Conservation (phyloP, 2,329 filamentous ascomycete genomes). For the Xylariaceae sp. region DNA sequence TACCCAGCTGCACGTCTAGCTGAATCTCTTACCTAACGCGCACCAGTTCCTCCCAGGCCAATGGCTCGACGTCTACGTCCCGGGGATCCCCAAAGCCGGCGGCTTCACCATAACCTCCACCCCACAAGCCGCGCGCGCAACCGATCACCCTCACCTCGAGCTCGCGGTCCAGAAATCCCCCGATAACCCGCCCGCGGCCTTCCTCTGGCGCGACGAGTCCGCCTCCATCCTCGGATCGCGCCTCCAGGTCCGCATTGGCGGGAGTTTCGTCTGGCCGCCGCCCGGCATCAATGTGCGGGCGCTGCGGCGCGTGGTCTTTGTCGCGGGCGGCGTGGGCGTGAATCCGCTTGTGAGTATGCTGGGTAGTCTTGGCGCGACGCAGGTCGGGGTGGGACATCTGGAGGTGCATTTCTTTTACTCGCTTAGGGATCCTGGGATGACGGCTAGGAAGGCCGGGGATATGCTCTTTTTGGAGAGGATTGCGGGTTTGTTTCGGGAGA, state of each 20-base stretch:
- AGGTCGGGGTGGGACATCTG: constrained; percentile 6
- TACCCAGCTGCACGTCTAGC: too few species aligned
- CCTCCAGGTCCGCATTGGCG: constrained; percentile 67
- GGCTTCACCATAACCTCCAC: constrained; percentile 85
- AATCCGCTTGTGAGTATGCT: constrained; percentile 77
- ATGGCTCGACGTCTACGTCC: constrained; percentile 81
- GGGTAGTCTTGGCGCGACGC: constrained; percentile 43
- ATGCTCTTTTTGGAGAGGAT: constrained; percentile 51
- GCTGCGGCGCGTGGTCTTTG: constrained; percentile 60
- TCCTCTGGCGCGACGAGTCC: constrained; percentile 59
- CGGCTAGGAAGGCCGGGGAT: constrained; percentile 21
- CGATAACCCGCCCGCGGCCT: constrained; percentile 66
- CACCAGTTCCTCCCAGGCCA: constrained; percentile 71
- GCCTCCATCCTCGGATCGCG: constrained; percentile 49
- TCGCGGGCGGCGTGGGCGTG: constrained; percentile 78
- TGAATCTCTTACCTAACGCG: background rate
- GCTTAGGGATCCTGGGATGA: constrained; percentile 34
- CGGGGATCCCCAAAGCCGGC: constrained; percentile 62
- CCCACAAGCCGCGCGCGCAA: constrained; percentile 49
- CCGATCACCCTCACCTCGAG: constrained; percentile 54
- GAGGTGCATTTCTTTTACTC: constrained; percentile 62
- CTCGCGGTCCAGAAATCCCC: constrained; percentile 71
- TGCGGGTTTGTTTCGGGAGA: constrained; percentile 35
- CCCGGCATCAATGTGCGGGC: constrained; percentile 37
- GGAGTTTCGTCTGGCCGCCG: constrained; percentile 76